Percentiles rank a stretch among this genome's conserved stretches.
Evolutionary conservation across 345 rosid species (phyloP).

Genomic region (Clausena lansium): DNA sequence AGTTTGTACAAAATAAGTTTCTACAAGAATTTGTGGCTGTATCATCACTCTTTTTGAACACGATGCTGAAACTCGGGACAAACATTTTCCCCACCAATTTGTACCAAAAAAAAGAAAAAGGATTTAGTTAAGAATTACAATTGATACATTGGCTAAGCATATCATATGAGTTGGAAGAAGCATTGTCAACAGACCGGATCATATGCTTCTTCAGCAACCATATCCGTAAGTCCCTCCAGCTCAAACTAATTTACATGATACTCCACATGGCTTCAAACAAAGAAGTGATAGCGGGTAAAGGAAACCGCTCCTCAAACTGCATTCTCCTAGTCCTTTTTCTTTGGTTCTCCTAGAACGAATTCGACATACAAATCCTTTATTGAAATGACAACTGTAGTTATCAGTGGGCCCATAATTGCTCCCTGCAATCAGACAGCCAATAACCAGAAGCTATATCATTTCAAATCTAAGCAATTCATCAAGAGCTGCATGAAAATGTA

Average conservation of each 20-base stretch:
- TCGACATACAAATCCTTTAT: slow-evolving; percentile 88
- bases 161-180: background rate
- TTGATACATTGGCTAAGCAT: slow-evolving; percentile 1
- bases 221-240: background rate
- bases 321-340: slow-evolving; percentile 35
- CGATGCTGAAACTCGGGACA: background rate
- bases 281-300: background rate
- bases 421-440: slow-evolving; percentile 47
- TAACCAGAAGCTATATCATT: background rate
- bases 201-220: background rate
- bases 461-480: slow-evolving; percentile 1
- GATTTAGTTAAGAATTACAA: background rate
- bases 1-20: no score
- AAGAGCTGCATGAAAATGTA: background rate
- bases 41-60: no score
- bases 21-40: no score
- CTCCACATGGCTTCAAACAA: slow-evolving; percentile 17
- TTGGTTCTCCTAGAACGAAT: slow-evolving; percentile 66
- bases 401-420: slow-evolving; percentile 97
- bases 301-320: background rate
- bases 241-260: slow-evolving; percentile 12
- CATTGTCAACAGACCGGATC: background rate
- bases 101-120: background rate
- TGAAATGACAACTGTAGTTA: slow-evolving; percentile 88
- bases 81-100: background rate